These are phyloP conservation scores for Rhynchosporium secalis DNA, from an alignment of 2,329 filamentous ascomycete species.

Conservation along the genomic window DNA sequence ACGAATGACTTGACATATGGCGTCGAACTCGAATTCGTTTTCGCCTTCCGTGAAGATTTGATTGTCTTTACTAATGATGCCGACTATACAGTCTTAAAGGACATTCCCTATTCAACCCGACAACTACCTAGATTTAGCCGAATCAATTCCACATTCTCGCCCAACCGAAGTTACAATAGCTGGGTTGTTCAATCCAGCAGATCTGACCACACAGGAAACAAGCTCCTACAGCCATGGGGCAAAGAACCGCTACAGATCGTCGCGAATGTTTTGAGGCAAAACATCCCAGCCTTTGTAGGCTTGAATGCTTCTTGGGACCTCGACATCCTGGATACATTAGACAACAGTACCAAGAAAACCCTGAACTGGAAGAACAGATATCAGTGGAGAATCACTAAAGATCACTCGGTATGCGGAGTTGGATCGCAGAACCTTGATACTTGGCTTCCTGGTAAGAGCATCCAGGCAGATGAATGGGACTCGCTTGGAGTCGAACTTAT, in stretches of 20 bases:
- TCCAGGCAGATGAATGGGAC: conserved; percentile 27
- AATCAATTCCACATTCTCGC: conserved; percentile 10
- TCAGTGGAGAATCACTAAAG: conserved; percentile 24
- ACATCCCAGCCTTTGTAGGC: background rate
- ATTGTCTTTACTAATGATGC: conserved; percentile 18
- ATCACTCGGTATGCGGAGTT: conserved; percentile 30
- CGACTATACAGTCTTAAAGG: background rate
- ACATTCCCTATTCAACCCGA: background rate
- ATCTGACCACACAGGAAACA: background rate
- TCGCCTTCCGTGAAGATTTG: conserved; percentile 31
- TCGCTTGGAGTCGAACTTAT: conserved; percentile 32
- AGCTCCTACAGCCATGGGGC: conserved; percentile 12
- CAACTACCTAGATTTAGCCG: conserved; percentile 1
- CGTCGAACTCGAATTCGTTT: conserved; percentile 33
- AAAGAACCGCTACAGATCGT: conserved; percentile 27
- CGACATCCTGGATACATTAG: conserved; percentile 2
- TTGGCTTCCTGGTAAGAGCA: conserved; percentile 25
- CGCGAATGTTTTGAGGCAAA: background rate
- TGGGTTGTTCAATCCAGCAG: conserved; percentile 22
- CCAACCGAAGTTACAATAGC: conserved; percentile 27
- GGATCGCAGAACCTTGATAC: conserved; percentile 30
- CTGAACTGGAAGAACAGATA: conserved; percentile 24
- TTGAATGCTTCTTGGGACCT: background rate
- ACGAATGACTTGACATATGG: conserved; percentile 25
- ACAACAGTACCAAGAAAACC: conserved; percentile 13